Evolutionary conservation across 257 asterid species (phyloP).

Genomic region (Forsythia viridissima): DNA sequence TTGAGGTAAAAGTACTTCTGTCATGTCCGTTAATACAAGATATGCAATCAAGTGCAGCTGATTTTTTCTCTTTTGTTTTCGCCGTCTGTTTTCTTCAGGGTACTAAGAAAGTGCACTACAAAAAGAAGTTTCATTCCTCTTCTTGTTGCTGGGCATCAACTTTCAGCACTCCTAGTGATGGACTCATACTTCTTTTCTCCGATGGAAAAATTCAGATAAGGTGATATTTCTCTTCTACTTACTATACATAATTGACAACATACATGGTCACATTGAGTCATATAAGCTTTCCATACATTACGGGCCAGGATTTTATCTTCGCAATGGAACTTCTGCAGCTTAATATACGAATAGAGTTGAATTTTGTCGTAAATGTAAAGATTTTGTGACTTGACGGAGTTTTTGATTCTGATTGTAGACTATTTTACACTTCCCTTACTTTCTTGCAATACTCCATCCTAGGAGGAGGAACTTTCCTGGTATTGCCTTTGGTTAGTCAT

Average conservation of each 20-base stretch:
- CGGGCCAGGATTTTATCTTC: neutral
- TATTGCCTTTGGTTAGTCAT: neutral
- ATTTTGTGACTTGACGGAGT: neutral
- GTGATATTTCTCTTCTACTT: conserved; percentile 34
- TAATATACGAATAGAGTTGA: neutral
- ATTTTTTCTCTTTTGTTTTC: conserved; percentile 17
- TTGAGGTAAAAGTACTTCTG: conserved; percentile 57
- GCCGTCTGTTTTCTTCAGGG: conserved; percentile 49
- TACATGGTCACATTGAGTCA: neutral
- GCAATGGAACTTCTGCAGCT: neutral
- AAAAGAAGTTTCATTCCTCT: conserved; percentile 77
- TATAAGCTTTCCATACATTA: neutral
- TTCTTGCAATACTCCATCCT: neutral
- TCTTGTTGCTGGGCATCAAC: conserved; percentile 88
- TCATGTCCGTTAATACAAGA: neutral
- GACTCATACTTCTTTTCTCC: conserved; percentile 72
- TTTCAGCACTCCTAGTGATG: conserved; percentile 58
- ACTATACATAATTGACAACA: neutral
- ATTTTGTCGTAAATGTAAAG: neutral
- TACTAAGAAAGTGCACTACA: conserved; percentile 73
- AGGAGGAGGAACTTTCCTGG: neutral
- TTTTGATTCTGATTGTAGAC: too few relatives aligned
- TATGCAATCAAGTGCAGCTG: neutral
- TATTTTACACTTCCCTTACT: neutral
- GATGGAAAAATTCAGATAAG: conserved; percentile 84